Conservation (phyloP, 1,139 yeast species). For the Barnettozyma hawaiiensis region DNA sequence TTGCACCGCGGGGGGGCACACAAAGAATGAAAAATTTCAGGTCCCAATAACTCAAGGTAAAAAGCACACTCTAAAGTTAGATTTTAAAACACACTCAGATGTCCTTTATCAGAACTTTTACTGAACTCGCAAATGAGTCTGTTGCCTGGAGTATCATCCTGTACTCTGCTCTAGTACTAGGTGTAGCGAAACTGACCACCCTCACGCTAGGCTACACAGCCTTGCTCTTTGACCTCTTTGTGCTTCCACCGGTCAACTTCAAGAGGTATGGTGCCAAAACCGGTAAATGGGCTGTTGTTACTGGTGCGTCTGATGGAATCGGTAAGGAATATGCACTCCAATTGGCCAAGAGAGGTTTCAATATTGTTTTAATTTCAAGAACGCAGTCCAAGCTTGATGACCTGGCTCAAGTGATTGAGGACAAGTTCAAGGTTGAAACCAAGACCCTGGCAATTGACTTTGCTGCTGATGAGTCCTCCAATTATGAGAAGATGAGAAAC, state of each 20-base stretch:
- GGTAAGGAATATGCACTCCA: conserved; percentile 89
- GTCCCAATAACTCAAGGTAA: too few relatives aligned
- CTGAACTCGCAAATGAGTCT: conserved; percentile 20
- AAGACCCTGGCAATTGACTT: conserved; percentile 77
- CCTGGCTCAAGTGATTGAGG: conserved; percentile 58
- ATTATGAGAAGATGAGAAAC: conserved; percentile 48
- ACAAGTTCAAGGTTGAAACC: conserved; percentile 57
- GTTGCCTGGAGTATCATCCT: conserved; percentile 23
- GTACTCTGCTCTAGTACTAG: conserved; percentile 39
- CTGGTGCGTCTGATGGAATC: conserved; percentile 97
- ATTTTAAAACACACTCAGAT: conserved; percentile 15
- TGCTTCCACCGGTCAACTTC: conserved; percentile 61
- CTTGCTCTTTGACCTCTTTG: conserved; percentile 48
- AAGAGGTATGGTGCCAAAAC: conserved; percentile 62
- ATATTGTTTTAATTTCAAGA: conserved; percentile 77
- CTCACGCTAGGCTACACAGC: conserved; percentile 38
- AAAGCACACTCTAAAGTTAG: too few relatives aligned
- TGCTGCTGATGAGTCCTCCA: conserved; percentile 37
- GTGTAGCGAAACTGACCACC: conserved; percentile 45
- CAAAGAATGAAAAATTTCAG: neutral
- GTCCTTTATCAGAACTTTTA: conserved; percentile 27
- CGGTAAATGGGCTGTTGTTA: conserved; percentile 76
- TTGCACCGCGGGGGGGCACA: too few relatives aligned
- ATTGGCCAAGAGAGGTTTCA: conserved; percentile 81
- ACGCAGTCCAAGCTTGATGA: conserved; percentile 70